Conservation (phyloP, 2,329 filamentous ascomycete species). For the Lecanosticta acicola region DNA sequence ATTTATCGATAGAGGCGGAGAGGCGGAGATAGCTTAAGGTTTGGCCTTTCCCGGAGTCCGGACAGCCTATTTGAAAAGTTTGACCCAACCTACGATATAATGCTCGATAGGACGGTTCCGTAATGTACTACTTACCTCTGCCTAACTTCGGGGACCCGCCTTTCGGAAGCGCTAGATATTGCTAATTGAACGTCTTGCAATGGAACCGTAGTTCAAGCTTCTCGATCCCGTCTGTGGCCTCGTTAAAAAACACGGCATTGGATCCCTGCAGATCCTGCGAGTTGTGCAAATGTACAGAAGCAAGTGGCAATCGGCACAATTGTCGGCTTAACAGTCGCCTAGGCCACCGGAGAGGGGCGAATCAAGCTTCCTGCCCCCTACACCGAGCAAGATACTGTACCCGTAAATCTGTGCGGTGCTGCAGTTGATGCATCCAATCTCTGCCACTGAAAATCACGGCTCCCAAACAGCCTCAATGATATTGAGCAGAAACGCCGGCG, state of each 20-base stretch:
- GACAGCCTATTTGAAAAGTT: too few species aligned
- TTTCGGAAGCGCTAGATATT: background rate
- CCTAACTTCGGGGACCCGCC: too few species aligned
- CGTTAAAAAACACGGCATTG: background rate
- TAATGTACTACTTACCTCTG: too few species aligned
- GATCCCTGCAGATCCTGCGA: background rate
- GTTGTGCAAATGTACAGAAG: background rate
- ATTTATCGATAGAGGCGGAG: constrained; percentile 10
- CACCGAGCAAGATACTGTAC: background rate
- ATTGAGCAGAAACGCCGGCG: background rate
- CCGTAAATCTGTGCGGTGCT: background rate
- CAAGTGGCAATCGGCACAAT: background rate
- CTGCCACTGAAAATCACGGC: too few species aligned
- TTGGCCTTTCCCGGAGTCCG: constrained; percentile 8
- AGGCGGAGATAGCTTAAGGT: constrained; percentile 5
- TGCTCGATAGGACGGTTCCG: too few species aligned
- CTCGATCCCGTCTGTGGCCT: background rate
- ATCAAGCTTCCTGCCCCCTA: background rate
- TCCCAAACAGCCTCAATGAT: background rate
- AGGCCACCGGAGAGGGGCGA: background rate
- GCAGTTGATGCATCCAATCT: too few species aligned
- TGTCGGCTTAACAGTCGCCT: background rate
- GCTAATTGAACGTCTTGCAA: background rate
- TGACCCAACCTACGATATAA: too few species aligned
- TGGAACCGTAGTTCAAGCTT: background rate